Base-by-base conservation (phyloP, 2,329 filamentous ascomycete species). In the Phialocephala sp. region DNA sequence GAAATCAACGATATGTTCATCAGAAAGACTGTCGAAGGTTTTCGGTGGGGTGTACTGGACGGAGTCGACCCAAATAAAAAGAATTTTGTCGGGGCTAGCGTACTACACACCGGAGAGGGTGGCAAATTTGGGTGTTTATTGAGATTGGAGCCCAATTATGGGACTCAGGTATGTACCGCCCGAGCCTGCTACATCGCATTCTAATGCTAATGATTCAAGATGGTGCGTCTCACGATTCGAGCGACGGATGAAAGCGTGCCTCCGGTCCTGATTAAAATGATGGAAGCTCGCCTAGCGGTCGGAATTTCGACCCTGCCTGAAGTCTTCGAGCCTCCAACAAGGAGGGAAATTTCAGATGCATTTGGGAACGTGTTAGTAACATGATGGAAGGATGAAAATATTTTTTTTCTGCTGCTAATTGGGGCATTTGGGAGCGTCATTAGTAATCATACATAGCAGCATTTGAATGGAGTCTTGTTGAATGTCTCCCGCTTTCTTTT, bases 61-160 rank as follows among this genome's bases (percentile, higher is more conserved):
- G 88, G 88, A 22, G 93, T 99, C 22, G 95, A 99, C 79, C 93
- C 93, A 4, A 99, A 98, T 76, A 82, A 86, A 50, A 96, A 92
- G 83, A 99, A 99, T 73, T 89, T 97, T 74, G 95, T 99, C 15
- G 95, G 94, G 18, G 92, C 92, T 0, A 93, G 91, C 78, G 95
- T 94, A 73, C 80, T 91, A 79, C 94, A 92, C 82, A 97, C 89
- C 60, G 89, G 85, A 61, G 89, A 91, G 71, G 89, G 88, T 12
- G 94, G 95, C 68, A 98, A 98, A 82, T 96, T 93, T 80, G 95
- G 95, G 37, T 98, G 95, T 81, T 81, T 99, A 76, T 81, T 99
- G 83, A 87, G 95, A 76, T 80, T 99, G 80, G 95, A 99, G 84
- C 95, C 95, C 67, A 99, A 99, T 80, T 94, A 94, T 75, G 85